These are phyloP conservation scores for Sclerospora graminicola DNA, from an alignment of 352 stramenopile genomes.

Conservation along the genomic window DNA sequence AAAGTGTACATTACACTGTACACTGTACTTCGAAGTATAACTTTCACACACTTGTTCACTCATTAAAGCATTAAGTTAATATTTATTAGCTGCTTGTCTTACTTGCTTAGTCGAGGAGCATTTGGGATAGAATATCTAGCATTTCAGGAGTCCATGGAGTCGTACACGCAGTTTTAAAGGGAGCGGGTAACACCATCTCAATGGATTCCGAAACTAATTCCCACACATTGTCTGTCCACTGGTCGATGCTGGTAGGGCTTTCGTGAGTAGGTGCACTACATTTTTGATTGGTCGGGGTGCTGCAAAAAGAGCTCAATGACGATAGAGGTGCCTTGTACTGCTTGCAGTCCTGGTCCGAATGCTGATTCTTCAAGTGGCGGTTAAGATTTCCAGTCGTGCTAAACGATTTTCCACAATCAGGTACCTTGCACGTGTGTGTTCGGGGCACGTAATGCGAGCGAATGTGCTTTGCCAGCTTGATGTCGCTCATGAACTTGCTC, in stretches of 20 bases:
- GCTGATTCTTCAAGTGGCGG: constrained; percentile 38
- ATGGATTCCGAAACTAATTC: constrained; percentile 8
- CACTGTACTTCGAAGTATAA: too few relatives aligned
- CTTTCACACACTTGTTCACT: too few relatives aligned
- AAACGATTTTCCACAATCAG: constrained; percentile 33
- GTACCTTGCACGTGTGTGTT: constrained; percentile 26
- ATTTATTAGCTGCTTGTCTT: too few relatives aligned
- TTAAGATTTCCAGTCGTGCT: constrained; percentile 44
- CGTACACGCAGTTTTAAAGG: constrained; percentile 20
- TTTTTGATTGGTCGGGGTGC: constrained; percentile 15
- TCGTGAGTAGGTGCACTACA: constrained; percentile 10
- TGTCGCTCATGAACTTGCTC: constrained; percentile 26
- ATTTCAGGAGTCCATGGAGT: constrained; percentile 30
- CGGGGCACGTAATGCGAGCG: constrained; percentile 26
- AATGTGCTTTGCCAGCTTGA: constrained; percentile 37
- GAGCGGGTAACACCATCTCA: constrained; percentile 11
- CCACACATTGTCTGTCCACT: constrained; percentile 17
- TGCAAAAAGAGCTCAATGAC: constrained; percentile 10
- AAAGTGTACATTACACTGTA: too few relatives aligned
- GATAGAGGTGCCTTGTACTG: constrained; percentile 9
- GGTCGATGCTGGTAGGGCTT: constrained; percentile 23
- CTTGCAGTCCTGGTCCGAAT: constrained; percentile 17
- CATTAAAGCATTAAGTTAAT: too few relatives aligned
- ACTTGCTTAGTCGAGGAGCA: constrained; percentile 21
- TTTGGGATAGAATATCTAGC: constrained; percentile 27